These are phyloP conservation scores for Heritiera littoralis DNA, from an alignment of 345 rosid genomes.

Conservation along the genomic window DNA sequence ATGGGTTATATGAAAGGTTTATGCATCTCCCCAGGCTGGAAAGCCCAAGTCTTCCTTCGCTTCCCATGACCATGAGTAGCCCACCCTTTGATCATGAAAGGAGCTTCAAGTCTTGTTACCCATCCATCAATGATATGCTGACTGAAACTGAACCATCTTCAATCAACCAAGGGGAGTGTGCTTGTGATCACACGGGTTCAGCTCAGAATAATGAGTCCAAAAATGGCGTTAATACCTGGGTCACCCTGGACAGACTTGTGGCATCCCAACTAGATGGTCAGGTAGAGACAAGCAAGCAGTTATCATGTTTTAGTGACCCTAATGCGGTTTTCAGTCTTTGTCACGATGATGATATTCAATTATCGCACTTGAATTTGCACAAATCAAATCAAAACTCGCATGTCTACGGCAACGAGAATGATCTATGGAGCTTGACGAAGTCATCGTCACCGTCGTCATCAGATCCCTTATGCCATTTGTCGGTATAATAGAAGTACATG, in stretches of 20 bases:
- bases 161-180: conserved; percentile 30
- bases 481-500: conserved; percentile 44
- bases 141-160: conserved; percentile 28
- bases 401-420: conserved; percentile 39
- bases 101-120: conserved; percentile 5
- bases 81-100: conserved; percentile 26
- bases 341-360: conserved; percentile 38
- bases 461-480: conserved; percentile 73
- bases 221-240: conserved; percentile 63
- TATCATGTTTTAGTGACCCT: conserved; percentile 47
- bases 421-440: conserved; percentile 69
- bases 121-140: conserved; percentile 39
- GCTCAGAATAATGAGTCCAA: background rate
- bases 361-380: conserved; percentile 41
- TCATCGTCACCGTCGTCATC: conserved; percentile 60
- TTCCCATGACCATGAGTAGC: conserved; percentile 19
- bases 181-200: background rate
- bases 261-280: conserved; percentile 93
- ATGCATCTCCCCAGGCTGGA: conserved; percentile 78
- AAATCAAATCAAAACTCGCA: conserved; percentile 36
- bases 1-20: conserved; percentile 46
- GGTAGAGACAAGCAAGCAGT: conserved; percentile 44
- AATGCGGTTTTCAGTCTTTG: conserved; percentile 41
- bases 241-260: conserved; percentile 74
- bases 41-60: conserved; percentile 46